These are phyloP conservation scores for Aspergillus melleus DNA, from an alignment of 2,329 filamentous ascomycete species.

Conservation along the genomic window DNA sequence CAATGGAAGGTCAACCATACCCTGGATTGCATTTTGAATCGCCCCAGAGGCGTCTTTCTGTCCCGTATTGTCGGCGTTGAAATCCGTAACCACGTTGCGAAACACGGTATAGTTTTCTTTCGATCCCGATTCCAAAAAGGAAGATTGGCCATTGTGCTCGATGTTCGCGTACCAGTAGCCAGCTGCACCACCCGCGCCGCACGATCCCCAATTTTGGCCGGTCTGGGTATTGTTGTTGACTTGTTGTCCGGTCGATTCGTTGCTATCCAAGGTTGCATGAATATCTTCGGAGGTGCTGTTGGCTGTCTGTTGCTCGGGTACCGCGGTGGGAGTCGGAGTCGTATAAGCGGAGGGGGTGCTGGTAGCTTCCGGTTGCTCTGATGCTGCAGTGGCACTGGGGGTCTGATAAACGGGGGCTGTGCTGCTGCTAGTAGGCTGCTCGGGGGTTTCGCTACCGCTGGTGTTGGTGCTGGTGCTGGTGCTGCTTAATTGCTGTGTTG, in stretches of 20 bases:
- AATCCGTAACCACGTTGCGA: conserved; percentile 37
- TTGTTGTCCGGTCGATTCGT: background rate
- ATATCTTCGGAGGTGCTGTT: conserved; percentile 1
- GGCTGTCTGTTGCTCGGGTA: background rate
- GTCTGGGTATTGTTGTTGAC: background rate
- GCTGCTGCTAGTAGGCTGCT: background rate
- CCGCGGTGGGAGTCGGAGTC: background rate
- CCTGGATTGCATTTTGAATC: conserved; percentile 32
- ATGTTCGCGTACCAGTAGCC: conserved; percentile 32
- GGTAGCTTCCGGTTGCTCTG: too few relatives aligned
- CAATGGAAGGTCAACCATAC: conserved; percentile 10
- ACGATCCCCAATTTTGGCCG: background rate
- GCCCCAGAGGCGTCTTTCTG: conserved; percentile 27
- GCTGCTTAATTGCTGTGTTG: background rate
- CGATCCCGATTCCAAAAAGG: conserved; percentile 23
- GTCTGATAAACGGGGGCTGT: too few relatives aligned
- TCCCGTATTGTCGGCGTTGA: conserved; percentile 35
- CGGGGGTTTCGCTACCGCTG: background rate
- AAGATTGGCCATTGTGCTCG: conserved; percentile 29
- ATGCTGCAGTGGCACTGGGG: too few relatives aligned
- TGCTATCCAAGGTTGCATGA: conserved; percentile 3
- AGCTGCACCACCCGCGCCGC: background rate
- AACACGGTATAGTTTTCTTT: conserved; percentile 36
- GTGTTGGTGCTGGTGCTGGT: too few relatives aligned
- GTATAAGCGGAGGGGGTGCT: background rate